Evolutionary conservation across 768 basidiomycete species (phyloP).

Genomic region (Boletus sp.): DNA sequence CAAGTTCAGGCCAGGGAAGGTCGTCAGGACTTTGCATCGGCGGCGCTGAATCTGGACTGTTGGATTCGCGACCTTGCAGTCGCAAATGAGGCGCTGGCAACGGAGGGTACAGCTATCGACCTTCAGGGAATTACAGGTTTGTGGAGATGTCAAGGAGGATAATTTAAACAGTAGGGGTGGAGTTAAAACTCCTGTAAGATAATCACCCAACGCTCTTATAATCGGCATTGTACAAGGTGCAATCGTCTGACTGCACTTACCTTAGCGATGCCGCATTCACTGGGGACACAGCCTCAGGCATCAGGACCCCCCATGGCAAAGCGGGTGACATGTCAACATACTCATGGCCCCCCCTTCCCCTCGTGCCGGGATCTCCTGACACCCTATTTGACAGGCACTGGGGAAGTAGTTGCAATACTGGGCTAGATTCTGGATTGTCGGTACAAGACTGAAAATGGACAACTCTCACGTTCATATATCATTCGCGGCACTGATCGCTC

Average conservation of each 20-base stretch:
- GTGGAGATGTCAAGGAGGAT: slow-evolving; percentile 21
- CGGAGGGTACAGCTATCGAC: slow-evolving; percentile 15
- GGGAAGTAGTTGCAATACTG: slow-evolving; percentile 21
- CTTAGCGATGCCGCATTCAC: slow-evolving; percentile 39
- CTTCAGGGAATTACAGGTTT: slow-evolving; percentile 12
- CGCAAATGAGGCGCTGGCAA: slow-evolving; percentile 6
- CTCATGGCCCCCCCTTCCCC: slow-evolving; percentile 26
- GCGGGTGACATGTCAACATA: slow-evolving; percentile 37
- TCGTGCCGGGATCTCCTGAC: slow-evolving; percentile 28
- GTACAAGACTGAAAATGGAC: slow-evolving; percentile 23
- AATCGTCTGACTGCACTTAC: slow-evolving; percentile 22
- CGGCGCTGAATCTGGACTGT: slow-evolving; percentile 6
- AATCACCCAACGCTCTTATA: slow-evolving; percentile 36
- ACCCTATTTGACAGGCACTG: slow-evolving; percentile 34
- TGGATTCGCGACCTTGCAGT: slow-evolving; percentile 3
- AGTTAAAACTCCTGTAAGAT: slow-evolving; percentile 38
- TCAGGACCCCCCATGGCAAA: slow-evolving; percentile 25
- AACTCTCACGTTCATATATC: slow-evolving; percentile 37
- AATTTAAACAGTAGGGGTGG: slow-evolving; percentile 32
- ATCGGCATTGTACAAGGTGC: slow-evolving; percentile 32
- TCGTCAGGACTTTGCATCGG: slow-evolving; percentile 58
- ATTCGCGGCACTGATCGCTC: slow-evolving; percentile 35
- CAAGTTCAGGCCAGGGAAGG: slow-evolving; percentile 83
- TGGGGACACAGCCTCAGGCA: slow-evolving; percentile 31
- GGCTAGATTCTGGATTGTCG: slow-evolving; percentile 34